These are phyloP conservation scores for Colletotrichum sp. DNA, from an alignment of 2,329 filamentous ascomycete genomes.

Conservation along the genomic window DNA sequence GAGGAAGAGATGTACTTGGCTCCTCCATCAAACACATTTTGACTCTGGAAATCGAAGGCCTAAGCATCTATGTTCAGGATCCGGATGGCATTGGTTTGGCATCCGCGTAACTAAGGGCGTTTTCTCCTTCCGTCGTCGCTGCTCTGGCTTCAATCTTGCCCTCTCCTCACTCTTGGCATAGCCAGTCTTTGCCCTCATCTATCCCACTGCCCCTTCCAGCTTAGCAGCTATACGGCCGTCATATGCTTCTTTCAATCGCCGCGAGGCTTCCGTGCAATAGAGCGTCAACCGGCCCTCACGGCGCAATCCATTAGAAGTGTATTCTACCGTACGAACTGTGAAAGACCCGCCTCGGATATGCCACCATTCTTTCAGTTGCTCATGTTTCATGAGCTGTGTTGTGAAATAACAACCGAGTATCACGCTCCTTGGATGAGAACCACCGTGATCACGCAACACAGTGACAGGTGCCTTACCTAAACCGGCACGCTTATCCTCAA, in stretches of 20 bases:
- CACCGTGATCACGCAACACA: accelerated
- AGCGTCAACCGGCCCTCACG: accelerated
- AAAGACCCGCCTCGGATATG: not conserved
- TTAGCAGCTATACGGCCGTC: not conserved
- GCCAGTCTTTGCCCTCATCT: not conserved
- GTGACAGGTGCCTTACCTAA: accelerated
- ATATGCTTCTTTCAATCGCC: accelerated
- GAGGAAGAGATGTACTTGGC: too few relatives aligned
- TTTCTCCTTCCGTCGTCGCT: too few relatives aligned
- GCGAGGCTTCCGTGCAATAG: not conserved
- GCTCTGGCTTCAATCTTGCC: not conserved
- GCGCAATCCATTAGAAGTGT: not conserved
- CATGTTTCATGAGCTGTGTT: not conserved
- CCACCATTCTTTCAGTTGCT: not conserved
- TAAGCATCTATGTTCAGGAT: too few relatives aligned
- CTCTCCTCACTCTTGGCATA: not conserved
- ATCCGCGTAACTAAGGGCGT: too few relatives aligned
- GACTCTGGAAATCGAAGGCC: too few relatives aligned
- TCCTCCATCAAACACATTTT: too few relatives aligned
- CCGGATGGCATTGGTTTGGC: too few relatives aligned
- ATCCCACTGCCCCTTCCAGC: not conserved
- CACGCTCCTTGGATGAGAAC: not conserved
- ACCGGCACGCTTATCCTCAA: not conserved
- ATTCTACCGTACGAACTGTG: accelerated
- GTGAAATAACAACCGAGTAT: not conserved